Conservation (phyloP, 306 rosid genomes). For the Pueraria montana region DNA sequence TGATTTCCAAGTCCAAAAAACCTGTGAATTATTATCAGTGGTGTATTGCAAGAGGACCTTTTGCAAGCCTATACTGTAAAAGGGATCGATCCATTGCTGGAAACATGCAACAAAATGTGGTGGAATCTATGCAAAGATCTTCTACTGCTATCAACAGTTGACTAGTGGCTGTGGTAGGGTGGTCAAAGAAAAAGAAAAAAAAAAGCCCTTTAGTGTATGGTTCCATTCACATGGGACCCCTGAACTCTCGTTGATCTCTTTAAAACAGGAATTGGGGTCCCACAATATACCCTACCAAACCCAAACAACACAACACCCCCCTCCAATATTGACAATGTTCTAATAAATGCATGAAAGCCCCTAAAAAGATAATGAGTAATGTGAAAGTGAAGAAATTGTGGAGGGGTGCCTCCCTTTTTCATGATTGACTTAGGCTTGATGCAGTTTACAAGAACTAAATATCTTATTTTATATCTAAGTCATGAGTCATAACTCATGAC, state of each 20-base stretch:
- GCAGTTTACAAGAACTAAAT: constrained; percentile 8
- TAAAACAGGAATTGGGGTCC: constrained; percentile 48
- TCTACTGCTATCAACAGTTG: constrained; percentile 20
- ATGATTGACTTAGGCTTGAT: constrained; percentile 33
- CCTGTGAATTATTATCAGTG: not conserved
- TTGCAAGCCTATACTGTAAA: constrained; percentile 35
- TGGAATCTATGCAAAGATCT: constrained; percentile 45
- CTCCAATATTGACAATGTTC: constrained; percentile 33
- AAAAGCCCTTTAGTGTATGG: constrained; percentile 18
- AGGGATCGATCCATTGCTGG: constrained; percentile 32
- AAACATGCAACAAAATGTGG: constrained; percentile 55
- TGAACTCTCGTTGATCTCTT: constrained; percentile 46
- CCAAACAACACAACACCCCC: not conserved
- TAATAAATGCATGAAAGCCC: constrained; percentile 40
- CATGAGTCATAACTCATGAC: not conserved
- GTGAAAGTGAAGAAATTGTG: constrained; percentile 32
- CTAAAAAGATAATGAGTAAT: not conserved
- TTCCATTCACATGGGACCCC: constrained; percentile 73
- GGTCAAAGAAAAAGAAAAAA: not conserved
- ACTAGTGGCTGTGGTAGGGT: constrained; percentile 23
- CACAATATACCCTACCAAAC: constrained; percentile 39
- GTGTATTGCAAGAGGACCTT: not conserved
- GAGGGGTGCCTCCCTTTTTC: constrained; percentile 29
- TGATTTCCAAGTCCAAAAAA: constrained; percentile 33
- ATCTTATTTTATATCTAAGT: constrained; percentile 4